Base-by-base conservation (phyloP, 768 basidiomycete species). In the Punctularia strigosozonata region DNA sequence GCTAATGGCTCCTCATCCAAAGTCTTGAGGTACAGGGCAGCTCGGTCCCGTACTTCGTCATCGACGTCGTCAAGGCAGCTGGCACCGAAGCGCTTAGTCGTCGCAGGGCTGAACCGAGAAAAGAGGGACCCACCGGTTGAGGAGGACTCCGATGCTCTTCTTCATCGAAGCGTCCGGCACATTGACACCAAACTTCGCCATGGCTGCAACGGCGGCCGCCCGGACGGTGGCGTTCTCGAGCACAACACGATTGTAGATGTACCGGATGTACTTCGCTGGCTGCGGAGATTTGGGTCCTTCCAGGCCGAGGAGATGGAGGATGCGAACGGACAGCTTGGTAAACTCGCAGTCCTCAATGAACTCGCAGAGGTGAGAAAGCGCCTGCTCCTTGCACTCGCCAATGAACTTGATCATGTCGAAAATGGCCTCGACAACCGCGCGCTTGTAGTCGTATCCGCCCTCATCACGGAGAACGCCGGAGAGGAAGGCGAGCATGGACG, bases 281-380 rank as follows among this genome's bases (percentile, higher is more conserved):
- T 95, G 86, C n/a, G 83, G 79, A 21, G 92, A 82, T 56, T 88
- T 87, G 23, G 95, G 94, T 7, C 94, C 95, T 62, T 99, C 95
- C 42, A 91, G 73, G 24, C 95, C 95, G 34, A 99, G 77, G 25
- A 99, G 65, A 55, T 99, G 87, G 19, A 99, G 72, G 50, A 99
- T 89, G 34, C 94, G 86, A 45, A 99, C 95, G 22, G 91, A 95
- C 36, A 99, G 77, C 61, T 98, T 99, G 23, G 94, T 97, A 55
- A 98, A 99, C 58, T 99, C 95, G 72, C 95, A 99, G 56, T 99
- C 95, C 62, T 99, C 95, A 56, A 99, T 99, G 57, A 99, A 99
- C 58, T 99, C 95, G 68, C 95, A 99, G 17, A 99, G 74, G 53
- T 99, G 90, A 15, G 94, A 94, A 32, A 99, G 73, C 1, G 95